Conservation (phyloP, 2,329 filamentous ascomycete species). For the Colletotrichum sp. region DNA sequence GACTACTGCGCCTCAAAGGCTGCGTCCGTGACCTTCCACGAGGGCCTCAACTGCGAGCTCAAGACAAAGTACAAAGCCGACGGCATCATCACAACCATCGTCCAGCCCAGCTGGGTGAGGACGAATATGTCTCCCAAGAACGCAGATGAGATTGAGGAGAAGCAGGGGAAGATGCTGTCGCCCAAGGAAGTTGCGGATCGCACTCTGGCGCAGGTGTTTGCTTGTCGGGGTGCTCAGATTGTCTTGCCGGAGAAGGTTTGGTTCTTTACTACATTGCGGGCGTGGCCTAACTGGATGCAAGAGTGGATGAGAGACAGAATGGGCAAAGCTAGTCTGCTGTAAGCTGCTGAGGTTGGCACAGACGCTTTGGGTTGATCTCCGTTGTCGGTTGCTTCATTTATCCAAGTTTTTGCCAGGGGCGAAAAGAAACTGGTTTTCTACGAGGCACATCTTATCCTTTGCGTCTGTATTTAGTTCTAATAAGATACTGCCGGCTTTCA, state of each 20-base stretch:
- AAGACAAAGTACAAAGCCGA: constrained; percentile 56
- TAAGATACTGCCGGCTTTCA: not conserved
- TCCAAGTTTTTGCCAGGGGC: not conserved
- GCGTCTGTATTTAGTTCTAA: not conserved
- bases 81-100: constrained; percentile 56
- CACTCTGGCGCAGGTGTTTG: not conserved
- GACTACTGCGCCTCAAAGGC: constrained; percentile 64
- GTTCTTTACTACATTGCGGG: not conserved
- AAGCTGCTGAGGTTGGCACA: not conserved
- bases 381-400: not conserved
- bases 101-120: constrained; percentile 30
- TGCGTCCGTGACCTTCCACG: constrained; percentile 62
- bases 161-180: not conserved
- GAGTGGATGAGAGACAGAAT: not conserved
- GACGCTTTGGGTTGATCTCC: not conserved
- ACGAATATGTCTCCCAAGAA: not conserved
- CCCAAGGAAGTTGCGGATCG: not conserved
- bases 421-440: not conserved
- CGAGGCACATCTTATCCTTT: not conserved
- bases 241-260: not conserved
- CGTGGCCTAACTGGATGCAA: not conserved
- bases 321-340: not conserved
- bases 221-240: not conserved
- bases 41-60: constrained; percentile 53
- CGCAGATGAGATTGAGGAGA: not conserved